These are phyloP conservation scores for Neurospora pannonica DNA, from an alignment of 495 filamentous ascomycete genomes.

Conservation along the genomic window DNA sequence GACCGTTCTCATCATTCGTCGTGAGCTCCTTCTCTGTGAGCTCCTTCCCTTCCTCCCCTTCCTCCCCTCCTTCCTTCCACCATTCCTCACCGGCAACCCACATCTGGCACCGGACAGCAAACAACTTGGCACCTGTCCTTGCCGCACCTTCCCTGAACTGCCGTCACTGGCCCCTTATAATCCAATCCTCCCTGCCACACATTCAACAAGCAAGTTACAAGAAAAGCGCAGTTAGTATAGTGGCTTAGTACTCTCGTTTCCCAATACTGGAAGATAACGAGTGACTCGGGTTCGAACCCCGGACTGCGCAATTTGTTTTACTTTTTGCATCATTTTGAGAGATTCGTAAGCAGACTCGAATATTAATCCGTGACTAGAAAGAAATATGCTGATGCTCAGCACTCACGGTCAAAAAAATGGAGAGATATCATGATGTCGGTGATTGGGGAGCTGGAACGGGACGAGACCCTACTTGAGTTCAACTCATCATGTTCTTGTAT, in stretches of 20 bases:
- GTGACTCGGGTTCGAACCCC: not conserved
- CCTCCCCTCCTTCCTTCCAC: not conserved
- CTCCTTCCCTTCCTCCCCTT: no score
- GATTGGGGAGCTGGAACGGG: not conserved
- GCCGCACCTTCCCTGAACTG: not conserved
- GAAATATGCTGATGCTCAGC: no score
- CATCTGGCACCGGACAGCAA: not conserved
- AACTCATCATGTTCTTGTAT: no score
- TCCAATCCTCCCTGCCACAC: not conserved
- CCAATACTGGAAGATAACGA: not conserved
- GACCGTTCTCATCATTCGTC: no score
- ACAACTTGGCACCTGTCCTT: no score
- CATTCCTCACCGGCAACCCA: not conserved
- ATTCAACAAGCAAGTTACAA: not conserved
- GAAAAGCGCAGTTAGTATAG: not conserved
- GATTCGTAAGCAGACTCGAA: no score
- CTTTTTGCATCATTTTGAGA: not conserved
- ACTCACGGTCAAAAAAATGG: no score
- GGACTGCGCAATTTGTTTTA: not conserved
- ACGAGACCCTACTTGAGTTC: no score
- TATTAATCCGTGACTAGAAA: no score
- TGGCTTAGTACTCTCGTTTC: not conserved
- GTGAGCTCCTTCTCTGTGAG: no score
- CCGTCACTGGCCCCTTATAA: not conserved
- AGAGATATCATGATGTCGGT: no score